Evolutionary conservation across 306 rosid genomes (phyloP).

Genomic region (Sindora glabra): DNA sequence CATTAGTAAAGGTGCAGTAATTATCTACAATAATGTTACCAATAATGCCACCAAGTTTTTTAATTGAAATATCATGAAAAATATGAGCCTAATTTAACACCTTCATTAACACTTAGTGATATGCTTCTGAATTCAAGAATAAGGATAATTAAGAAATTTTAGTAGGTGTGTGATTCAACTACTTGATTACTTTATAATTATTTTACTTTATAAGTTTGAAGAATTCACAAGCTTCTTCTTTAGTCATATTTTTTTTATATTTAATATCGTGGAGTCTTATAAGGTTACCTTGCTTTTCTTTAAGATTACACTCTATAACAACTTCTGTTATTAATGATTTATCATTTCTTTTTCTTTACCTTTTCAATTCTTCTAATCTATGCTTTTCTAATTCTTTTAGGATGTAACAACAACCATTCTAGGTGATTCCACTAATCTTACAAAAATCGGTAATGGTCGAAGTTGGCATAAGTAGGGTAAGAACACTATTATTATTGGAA

Average conservation of each 20-base stretch:
- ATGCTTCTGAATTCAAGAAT: neutral
- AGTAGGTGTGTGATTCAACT: neutral
- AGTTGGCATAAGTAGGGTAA: too few species aligned
- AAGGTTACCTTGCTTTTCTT: too few species aligned
- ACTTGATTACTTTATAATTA: neutral
- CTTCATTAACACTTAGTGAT: neutral
- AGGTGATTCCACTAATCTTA: neutral
- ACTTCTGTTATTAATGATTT: neutral
- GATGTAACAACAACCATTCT: neutral
- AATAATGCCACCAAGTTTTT: too few species aligned
- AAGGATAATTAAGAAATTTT: neutral
- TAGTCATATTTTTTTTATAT: too few species aligned
- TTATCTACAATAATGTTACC: too few species aligned
- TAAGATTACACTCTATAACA: neutral
- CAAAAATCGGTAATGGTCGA: neutral
- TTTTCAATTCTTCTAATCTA: neutral
- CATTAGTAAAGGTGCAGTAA: too few species aligned
- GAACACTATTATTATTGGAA: too few species aligned
- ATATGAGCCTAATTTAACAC: neutral
- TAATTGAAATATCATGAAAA: neutral
- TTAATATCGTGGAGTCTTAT: too few species aligned
- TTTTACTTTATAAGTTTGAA: neutral
- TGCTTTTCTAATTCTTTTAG: neutral
- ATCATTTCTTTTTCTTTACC: neutral
- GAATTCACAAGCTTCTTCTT: neutral